Evolutionary conservation across 768 basidiomycete species (phyloP).

Genomic region (Phanerochaete carnosa): DNA sequence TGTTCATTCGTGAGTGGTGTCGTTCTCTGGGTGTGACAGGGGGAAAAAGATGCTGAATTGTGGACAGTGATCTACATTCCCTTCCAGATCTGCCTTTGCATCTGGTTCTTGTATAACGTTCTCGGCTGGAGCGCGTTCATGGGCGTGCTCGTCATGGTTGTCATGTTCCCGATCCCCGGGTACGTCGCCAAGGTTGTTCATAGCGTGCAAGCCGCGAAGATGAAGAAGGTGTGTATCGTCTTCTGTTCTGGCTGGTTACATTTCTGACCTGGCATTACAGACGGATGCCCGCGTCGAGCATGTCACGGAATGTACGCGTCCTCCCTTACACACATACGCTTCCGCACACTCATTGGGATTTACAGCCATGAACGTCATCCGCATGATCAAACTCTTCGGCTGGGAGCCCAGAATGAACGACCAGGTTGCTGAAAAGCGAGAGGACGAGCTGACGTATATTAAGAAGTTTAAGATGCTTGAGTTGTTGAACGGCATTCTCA

Average conservation of each 20-base stretch:
- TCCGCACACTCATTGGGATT: not conserved
- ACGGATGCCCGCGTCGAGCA: slow-evolving; percentile 46
- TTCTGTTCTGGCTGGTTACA: not conserved
- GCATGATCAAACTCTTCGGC: slow-evolving; percentile 48
- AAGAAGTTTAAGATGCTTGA: slow-evolving; percentile 50
- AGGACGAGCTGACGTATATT: slow-evolving; percentile 54
- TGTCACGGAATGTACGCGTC: slow-evolving; percentile 37
- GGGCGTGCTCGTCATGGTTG: slow-evolving; percentile 35
- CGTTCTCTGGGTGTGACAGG: not conserved
- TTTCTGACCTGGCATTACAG: slow-evolving; percentile 18
- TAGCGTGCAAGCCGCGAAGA: slow-evolving; percentile 34
- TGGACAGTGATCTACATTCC: slow-evolving; percentile 14
- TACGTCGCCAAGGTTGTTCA: slow-evolving; percentile 36
- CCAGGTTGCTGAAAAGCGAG: slow-evolving; percentile 52
- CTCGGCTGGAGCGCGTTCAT: slow-evolving; percentile 32
- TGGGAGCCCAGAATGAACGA: slow-evolving; percentile 44
- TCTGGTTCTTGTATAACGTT: slow-evolving; percentile 32
- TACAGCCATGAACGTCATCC: slow-evolving; percentile 32
- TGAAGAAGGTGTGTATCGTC: slow-evolving; percentile 32
- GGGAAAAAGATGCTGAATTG: not conserved
- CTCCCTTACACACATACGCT: not conserved
- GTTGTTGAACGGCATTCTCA: slow-evolving; percentile 39
- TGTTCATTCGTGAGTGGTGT: slow-evolving; percentile 12
- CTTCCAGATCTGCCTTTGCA: slow-evolving; percentile 32
- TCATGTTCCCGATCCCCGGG: slow-evolving; percentile 43